phyloP scores from a whole-genome alignment of 75 land plant genomes.

The Pinus tabuliformis region DNA sequence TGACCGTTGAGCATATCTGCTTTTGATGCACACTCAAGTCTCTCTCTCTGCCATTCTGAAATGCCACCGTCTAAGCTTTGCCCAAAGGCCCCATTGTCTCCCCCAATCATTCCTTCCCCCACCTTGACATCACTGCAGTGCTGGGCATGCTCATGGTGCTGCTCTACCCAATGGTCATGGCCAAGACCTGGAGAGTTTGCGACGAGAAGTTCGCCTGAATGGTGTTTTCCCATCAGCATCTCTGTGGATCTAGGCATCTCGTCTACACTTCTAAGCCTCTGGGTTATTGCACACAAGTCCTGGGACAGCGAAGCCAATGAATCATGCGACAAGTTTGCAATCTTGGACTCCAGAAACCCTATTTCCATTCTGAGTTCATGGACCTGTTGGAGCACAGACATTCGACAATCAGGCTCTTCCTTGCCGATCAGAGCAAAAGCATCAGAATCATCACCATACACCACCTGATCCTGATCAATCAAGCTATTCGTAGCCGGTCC shows the following conservation, averaged over 20 bases:
- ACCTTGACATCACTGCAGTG: constrained; percentile 47
- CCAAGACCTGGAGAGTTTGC: constrained; percentile 19
- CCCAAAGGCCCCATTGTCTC: constrained; percentile 57
- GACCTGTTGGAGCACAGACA: constrained; percentile 53
- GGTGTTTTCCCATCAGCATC: constrained; percentile 30
- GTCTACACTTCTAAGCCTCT: constrained; percentile 45
- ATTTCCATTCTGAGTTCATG: constrained; percentile 58
- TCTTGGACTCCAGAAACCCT: constrained; percentile 48
- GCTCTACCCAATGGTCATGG: constrained; percentile 43
- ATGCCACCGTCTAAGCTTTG: constrained; percentile 29
- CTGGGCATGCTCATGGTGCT: constrained; percentile 25
- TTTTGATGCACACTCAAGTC: constrained; percentile 20
- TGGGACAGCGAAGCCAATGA: constrained; percentile 35
- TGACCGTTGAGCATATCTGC: constrained; percentile 39
- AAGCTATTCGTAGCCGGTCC: constrained; percentile 44
- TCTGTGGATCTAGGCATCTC: constrained; percentile 26
- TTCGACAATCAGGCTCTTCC: constrained; percentile 37
- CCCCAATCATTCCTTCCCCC: constrained; percentile 42
- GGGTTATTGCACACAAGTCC: constrained; percentile 43
- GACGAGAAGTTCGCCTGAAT: constrained; percentile 37
- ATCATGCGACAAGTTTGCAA: constrained; percentile 40
- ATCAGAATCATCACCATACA: constrained; percentile 47
- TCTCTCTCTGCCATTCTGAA: constrained; percentile 49
- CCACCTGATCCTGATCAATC: constrained; percentile 39
- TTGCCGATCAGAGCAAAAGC: constrained; percentile 30